These are phyloP conservation scores for Globisporangium alternatum DNA, from an alignment of 352 stramenopile genomes.

Conservation along the genomic window DNA sequence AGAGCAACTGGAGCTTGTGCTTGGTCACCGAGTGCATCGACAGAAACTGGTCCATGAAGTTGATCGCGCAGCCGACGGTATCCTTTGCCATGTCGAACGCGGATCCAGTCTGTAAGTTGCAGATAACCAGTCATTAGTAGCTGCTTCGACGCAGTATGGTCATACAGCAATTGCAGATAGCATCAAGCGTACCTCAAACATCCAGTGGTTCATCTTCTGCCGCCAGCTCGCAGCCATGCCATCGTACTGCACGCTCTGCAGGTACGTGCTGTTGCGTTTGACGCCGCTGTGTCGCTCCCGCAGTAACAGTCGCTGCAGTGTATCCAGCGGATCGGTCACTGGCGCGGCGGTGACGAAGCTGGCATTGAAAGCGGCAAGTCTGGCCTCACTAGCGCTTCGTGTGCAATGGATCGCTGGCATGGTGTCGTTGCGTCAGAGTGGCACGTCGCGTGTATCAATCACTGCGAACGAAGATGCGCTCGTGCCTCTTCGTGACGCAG, in stretches of 20 bases:
- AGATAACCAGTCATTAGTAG: conserved; percentile 1
- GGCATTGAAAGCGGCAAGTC: background rate
- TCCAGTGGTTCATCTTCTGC: conserved; percentile 46
- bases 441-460: conserved; percentile 1
- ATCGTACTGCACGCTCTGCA: conserved; percentile 30
- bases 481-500: background rate
- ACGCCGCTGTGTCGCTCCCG: background rate
- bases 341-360: background rate
- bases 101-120: conserved; percentile 10
- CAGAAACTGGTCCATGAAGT: conserved; percentile 16
- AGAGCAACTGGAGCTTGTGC: conserved; percentile 15
- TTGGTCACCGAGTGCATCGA: conserved; percentile 15
- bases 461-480: background rate
- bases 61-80: conserved; percentile 15
- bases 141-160: background rate
- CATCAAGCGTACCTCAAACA: conserved; percentile 33
- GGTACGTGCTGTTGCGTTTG: conserved; percentile 19
- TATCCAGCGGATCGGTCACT: conserved; percentile 6
- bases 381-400: background rate
- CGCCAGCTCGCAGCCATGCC: conserved; percentile 44
- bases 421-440: background rate
- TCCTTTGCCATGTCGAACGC: conserved; percentile 19
- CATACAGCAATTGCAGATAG: background rate
- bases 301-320: conserved; percentile 15
- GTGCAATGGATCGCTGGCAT: background rate